Base-by-base conservation (phyloP, 2,329 filamentous ascomycete genomes). In the Calonectria henricotiae region DNA sequence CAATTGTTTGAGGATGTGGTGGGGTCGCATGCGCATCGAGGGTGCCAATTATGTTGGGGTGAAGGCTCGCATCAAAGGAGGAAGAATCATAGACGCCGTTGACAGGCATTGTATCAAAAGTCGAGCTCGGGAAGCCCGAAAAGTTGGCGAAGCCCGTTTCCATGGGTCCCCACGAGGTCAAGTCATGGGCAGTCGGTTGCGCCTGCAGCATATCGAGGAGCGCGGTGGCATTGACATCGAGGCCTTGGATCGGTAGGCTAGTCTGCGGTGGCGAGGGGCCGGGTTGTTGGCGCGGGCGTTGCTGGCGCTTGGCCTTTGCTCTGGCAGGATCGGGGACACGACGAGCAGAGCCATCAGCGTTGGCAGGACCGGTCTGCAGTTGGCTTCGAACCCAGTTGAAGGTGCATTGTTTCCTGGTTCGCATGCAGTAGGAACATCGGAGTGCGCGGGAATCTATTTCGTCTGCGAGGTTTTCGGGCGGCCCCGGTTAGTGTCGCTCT, bases 351-450 rank as follows among this genome's bases (percentile, higher is more conserved):
- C 66, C 71, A 32, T 77, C 73, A 43, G 51, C 62, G 47, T 65
- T 73, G 47, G 74, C 65, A 58, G 76, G 74, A 27, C 76, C 73
- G 15, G 76, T 77, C 67, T 78, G 76, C 25, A 78, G 70, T 62
- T 78, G 76, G 62, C 76, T 74, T 32, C 76, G 73, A 71, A 78
- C 76, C 76, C 76, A 78, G 64, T 78, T 68, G 51, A 78, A 78
- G 44, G 76, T 78, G 51, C 76, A 78, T 75, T 78, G 76, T 66
- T 78, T 78, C 30, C 76, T 68, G 51, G 76, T 78, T 61, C 76
- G 75, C 44, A 78, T 73, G 67, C 76, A 78, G 61, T 78, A 78
- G 61, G 76, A 78, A 62, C 76, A 78, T 71, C 76, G 76, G 41
- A 78, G 58, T 61, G 76, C 75, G 71, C 76, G 71, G 25, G 76